Percentiles rank a stretch among this genome's conserved stretches.
These are phyloP conservation scores for Noccaea bulbosa DNA, from an alignment of 345 rosid species.

Conservation along the genomic window DNA sequence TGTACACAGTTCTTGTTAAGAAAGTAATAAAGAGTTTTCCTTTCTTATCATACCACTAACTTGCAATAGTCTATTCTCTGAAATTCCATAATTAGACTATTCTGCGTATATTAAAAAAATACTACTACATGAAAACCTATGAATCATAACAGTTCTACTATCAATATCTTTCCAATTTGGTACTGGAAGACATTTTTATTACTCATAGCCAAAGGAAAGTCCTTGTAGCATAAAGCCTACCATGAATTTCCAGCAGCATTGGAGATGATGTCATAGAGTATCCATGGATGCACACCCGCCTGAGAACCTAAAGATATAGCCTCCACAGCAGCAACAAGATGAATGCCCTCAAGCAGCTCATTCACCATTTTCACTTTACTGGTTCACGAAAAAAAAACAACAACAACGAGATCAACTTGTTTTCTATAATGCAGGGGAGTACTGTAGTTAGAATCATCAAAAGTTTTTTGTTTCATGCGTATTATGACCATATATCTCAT, in stretches of 20 bases:
- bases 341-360: slow-evolving; percentile 86
- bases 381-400: slow-evolving; percentile 32
- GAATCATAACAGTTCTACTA: slow-evolving; percentile 2
- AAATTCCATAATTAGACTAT: slow-evolving; percentile 8
- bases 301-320: slow-evolving; percentile 78
- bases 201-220: slow-evolving; percentile 9
- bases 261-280: slow-evolving; percentile 88
- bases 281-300: slow-evolving; percentile 88
- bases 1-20: too few species aligned
- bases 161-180: background rate
- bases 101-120: slow-evolving; percentile 2
- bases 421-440: slow-evolving; percentile 13
- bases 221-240: slow-evolving; percentile 49
- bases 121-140: slow-evolving; percentile 22
- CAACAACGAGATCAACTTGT: slow-evolving; percentile 10
- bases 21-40: too few species aligned
- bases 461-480: slow-evolving; percentile 11
- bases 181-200: background rate
- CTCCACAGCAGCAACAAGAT: slow-evolving; percentile 86
- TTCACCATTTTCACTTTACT: slow-evolving; percentile 80
- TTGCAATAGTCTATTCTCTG: slow-evolving; percentile 21
- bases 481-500: slow-evolving; percentile 2
- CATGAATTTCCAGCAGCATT: slow-evolving; percentile 99
- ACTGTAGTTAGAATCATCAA: background rate
- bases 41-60: background rate